These are phyloP conservation scores for Diaporthe aspalathi DNA, from an alignment of 2,329 filamentous ascomycete species.

Conservation along the genomic window DNA sequence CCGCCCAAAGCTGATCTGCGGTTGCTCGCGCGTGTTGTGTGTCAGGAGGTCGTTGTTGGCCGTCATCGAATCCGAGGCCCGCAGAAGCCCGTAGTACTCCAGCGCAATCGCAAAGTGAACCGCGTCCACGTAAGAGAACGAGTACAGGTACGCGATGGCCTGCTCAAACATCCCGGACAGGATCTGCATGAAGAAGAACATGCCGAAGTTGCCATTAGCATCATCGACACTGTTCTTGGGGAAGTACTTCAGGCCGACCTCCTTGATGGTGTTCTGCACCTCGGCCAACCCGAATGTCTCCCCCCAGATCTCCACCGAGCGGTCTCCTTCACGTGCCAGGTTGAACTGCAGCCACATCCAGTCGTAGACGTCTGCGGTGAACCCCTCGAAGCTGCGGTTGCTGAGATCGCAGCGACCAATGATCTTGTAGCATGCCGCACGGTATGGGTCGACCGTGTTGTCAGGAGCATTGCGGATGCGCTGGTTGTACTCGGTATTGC, in stretches of 20 bases:
- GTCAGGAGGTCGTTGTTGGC: conserved; percentile 77
- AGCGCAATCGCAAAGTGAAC: conserved; percentile 94
- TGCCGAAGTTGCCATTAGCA: conserved; percentile 79
- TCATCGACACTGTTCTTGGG: conserved; percentile 83
- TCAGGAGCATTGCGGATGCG: conserved; percentile 85
- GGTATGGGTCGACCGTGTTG: conserved; percentile 90
- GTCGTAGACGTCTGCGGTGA: conserved; percentile 75
- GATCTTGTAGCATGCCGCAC: conserved; percentile 98
- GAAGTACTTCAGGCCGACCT: conserved; percentile 94
- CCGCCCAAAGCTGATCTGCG: conserved; percentile 93
- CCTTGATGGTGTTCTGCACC: conserved; percentile 82
- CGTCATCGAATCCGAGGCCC: conserved; percentile 83
- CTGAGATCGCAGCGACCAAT: conserved; percentile 81
- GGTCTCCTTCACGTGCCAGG: conserved; percentile 73
- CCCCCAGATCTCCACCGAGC: conserved; percentile 71
- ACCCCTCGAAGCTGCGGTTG: conserved; percentile 71
- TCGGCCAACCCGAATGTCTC: conserved; percentile 74
- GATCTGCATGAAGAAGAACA: conserved; percentile 93
- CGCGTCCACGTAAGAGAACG: conserved; percentile 90
- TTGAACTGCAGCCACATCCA: conserved; percentile 81
- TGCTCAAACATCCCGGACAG: conserved; percentile 94
- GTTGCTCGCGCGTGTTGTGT: conserved; percentile 73
- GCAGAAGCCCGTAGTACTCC: conserved; percentile 88
- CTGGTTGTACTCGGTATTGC: conserved; percentile 90
- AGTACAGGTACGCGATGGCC: conserved; percentile 90